Evolutionary conservation across 345 rosid species (phyloP).

Genomic region (Atalantia buxifolia): DNA sequence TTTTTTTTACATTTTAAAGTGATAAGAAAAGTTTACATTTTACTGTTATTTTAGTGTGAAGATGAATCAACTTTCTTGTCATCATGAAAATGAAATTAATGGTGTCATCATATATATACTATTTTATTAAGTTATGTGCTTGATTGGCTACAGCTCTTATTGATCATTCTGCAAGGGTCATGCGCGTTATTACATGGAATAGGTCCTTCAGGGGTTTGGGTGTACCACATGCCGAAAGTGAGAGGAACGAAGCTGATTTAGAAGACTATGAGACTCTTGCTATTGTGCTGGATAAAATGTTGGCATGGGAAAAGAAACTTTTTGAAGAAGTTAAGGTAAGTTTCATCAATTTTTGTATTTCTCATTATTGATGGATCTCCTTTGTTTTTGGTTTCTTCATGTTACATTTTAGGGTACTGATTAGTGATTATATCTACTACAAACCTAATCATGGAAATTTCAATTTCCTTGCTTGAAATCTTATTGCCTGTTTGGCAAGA

Average conservation of each 20-base stretch:
- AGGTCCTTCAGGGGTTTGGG: slow-evolving; percentile 58
- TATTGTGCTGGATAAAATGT: slow-evolving; percentile 83
- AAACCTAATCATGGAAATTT: background rate
- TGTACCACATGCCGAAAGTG: slow-evolving; percentile 48
- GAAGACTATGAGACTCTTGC: slow-evolving; percentile 89
- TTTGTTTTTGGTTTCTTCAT: background rate
- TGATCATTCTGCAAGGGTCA: slow-evolving; percentile 91
- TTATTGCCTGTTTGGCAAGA: background rate
- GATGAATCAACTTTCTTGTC: background rate
- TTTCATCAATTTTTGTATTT: slow-evolving; percentile 1
- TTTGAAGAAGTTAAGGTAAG: slow-evolving; percentile 95
- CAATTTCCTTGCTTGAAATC: background rate
- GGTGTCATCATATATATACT: background rate
- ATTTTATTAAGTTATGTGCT: background rate
- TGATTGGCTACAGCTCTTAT: slow-evolving; percentile 51
- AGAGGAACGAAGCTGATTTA: slow-evolving; percentile 60
- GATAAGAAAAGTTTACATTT: background rate
- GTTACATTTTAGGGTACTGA: background rate
- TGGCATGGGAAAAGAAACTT: slow-evolving; percentile 97
- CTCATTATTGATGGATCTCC: background rate
- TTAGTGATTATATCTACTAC: background rate
- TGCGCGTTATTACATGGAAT: slow-evolving; percentile 98
- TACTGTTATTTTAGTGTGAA: background rate
- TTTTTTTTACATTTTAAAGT: background rate
- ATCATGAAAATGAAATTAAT: background rate